Base-by-base conservation (phyloP, 2,329 filamentous ascomycete genomes). In the Ascochyta fabae region DNA sequence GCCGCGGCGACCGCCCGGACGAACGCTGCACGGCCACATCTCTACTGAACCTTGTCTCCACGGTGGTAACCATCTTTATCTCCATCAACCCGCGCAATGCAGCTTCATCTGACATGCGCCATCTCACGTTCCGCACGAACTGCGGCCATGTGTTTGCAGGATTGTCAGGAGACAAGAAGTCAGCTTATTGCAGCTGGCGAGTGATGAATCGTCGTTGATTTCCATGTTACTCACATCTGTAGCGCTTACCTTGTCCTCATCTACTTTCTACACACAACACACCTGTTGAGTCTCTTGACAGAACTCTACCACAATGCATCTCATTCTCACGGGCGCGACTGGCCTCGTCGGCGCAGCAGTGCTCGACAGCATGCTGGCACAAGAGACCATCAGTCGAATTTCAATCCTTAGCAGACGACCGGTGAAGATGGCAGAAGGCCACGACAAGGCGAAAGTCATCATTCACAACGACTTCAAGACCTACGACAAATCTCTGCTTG, bases 371-470 rank as follows among this genome's bases (percentile, higher is more conserved):
- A 73, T 77, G 66, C 67, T 79, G 13, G 63, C 61, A 1, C 70
- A 71, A 36, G 66, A 77, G 41, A 78, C 80, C 34, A 78, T 91
- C 53, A 84, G 83, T 44, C 86, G 85, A 64, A 84, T 92, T 67
- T 87, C 87, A 22, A 85, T 93, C 64, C 81, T 92, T 44, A 86
- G 83, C 58, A 82, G 90, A 13, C 79, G 85, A 10, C 86, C 87
- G 0, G 85, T 92, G 1, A 78, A 81, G 2, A 84, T 88, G 79
- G 85, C 83, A 16, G 83, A 88, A 22, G 76, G 76, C 12, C 83
- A 90, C 59, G 80, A 65, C 16, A 85, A 88, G 58, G 81, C 86
- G 55, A 82, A 84, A 23, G 85, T 91, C 51, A 86, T 92, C 59
- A 77, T 88, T 16, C 88, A 92, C 68, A 80, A 83, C 15, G 87